Evolutionary conservation across 768 basidiomycete genomes (phyloP), one percentile per base, ranked within the genome.

Genomic region (Tulasnella sp.): DNA sequence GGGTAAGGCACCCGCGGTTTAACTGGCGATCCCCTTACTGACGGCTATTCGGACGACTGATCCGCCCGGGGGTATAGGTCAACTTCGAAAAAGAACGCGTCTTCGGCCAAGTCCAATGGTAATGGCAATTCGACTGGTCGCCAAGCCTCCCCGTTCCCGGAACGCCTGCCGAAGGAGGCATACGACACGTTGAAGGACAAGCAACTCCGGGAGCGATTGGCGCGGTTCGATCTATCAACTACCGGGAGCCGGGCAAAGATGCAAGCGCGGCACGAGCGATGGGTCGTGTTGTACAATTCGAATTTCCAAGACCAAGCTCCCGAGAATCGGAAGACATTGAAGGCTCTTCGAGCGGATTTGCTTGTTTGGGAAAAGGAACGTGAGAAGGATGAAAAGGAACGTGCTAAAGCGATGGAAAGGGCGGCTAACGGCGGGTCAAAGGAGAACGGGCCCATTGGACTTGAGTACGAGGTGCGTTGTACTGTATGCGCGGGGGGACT

Each of bases 241-340:
- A 78, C 71, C 19, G 77, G 77, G 0, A 34, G 21, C 19, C 31
- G 77, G 36, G n/a, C 62, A 3, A 78, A 73, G 21, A 19, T 78
- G 19, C 77, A 78, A 72, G 77, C 77, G 18, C 56, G 77, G 42
- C 77, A 78, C n/a, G 77, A 78, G 40, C 77, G 77, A 78, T 78
- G 77, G 77, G 58, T 71, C 21, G 42, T 78, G 2, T 19, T 78
- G 24, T 78, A 34, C 36, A 78, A 78, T 39, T 58, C 77, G n/a
- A 78, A 78, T 40, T 34, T 78, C 44, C 52, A 52, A 34, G 77
- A 78, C 42, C 58, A 78, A 10, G 36, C 52, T 19, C 39, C 39
- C 34, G 58, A 71, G 38, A 36, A 71, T 5, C 27, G 68, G 40
- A 78, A 31, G 77, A 39, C 24, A 9, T 21, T 78, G 21, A 40